Percentiles rank a stretch among this genome's conserved stretches.
These are phyloP conservation scores for Diospyros kaki DNA, from an alignment of 148 eudicot genomes.

Conservation along the genomic window DNA sequence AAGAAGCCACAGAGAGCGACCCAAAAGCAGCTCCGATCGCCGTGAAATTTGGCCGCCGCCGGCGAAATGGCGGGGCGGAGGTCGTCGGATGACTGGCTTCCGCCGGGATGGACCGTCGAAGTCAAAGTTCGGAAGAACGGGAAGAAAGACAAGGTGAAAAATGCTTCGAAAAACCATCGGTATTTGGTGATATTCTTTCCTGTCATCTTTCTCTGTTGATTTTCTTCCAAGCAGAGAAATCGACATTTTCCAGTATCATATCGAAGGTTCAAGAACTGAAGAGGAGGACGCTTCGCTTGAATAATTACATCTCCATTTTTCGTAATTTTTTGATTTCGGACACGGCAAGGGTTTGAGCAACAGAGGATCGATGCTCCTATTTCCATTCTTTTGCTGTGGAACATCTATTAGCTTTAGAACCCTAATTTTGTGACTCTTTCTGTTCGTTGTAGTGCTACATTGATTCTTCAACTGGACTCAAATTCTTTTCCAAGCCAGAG, in stretches of 20 bases:
- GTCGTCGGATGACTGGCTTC: conserved; percentile 39
- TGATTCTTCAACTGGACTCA: conserved; percentile 28
- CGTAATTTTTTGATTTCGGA: too few relatives aligned
- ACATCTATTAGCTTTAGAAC: neutral
- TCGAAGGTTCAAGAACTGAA: neutral
- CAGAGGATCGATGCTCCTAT: neutral
- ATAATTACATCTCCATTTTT: too few relatives aligned
- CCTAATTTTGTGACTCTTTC: neutral
- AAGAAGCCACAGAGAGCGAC: too few relatives aligned
- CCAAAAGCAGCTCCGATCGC: neutral
- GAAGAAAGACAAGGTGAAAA: conserved; percentile 57
- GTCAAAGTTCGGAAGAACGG: conserved; percentile 56
- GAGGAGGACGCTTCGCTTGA: too few relatives aligned
- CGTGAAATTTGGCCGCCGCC: neutral
- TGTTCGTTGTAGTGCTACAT: conserved; percentile 28
- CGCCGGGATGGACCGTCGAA: conserved; percentile 68
- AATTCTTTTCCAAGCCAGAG: conserved; percentile 40
- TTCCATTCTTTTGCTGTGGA: neutral
- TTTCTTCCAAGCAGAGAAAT: too few relatives aligned
- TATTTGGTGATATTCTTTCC: too few relatives aligned
- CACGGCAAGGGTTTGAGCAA: neutral
- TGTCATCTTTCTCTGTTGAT: too few relatives aligned
- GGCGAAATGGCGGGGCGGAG: conserved; percentile 20
- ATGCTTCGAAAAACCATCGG: too few relatives aligned
- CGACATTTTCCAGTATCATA: neutral